phyloP scores from a whole-genome alignment of 2,329 filamentous ascomycete genomes.

The Aspergillus aculeatus region DNA sequence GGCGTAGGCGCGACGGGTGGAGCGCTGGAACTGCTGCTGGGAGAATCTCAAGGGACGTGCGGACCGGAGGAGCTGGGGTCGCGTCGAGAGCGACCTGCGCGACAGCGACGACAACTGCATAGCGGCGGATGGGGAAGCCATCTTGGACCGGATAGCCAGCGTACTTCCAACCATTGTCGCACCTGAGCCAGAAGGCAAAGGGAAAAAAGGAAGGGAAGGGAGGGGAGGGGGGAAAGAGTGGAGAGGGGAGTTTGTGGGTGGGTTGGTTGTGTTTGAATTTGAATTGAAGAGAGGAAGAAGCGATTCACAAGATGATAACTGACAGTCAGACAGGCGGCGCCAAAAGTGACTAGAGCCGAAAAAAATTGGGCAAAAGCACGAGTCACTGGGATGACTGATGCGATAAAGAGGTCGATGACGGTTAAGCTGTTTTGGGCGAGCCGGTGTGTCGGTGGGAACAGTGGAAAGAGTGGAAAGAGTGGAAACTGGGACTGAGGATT shows the following conservation, averaged over 20 bases:
- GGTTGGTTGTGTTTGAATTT: slow-evolving; percentile 1
- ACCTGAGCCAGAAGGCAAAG: slow-evolving; percentile 18
- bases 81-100: slow-evolving; percentile 37
- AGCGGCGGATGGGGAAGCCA: slow-evolving; percentile 31
- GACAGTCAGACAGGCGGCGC: slow-evolving; percentile 6
- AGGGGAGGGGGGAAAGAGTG: slow-evolving; percentile 7
- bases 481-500: too few species aligned
- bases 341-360: slow-evolving; percentile 16
- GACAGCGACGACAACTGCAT: slow-evolving; percentile 38
- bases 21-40: slow-evolving; percentile 32
- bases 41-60: slow-evolving; percentile 27
- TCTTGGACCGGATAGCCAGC: slow-evolving; percentile 34
- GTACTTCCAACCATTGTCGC: slow-evolving; percentile 38
- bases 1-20: slow-evolving; percentile 51
- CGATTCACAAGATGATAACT: slow-evolving; percentile 5
- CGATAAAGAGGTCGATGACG: slow-evolving; percentile 7
- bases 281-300: slow-evolving; percentile 11
- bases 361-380: slow-evolving; percentile 12
- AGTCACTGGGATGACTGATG: slow-evolving; percentile 11
- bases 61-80: slow-evolving; percentile 26
- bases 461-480: too few species aligned
- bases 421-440: slow-evolving; percentile 37
- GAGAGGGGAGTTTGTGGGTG: slow-evolving; percentile 10
- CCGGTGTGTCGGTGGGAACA: slow-evolving; percentile 29
- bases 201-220: slow-evolving; percentile 8